Conservation (phyloP, 345 rosid species). For the Firmiana major region DNA sequence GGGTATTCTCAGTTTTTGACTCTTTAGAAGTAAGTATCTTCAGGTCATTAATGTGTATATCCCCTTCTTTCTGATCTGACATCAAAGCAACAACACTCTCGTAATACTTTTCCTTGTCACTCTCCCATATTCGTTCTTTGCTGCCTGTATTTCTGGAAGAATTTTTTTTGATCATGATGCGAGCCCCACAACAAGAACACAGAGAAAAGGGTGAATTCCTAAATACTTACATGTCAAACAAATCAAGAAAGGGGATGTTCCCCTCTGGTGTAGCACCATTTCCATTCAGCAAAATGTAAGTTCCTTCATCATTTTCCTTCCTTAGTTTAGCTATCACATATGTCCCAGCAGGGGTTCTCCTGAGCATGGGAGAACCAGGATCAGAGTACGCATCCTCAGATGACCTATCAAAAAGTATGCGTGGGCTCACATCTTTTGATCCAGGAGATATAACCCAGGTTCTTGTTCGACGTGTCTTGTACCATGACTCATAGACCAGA, state of each 20-base stretch:
- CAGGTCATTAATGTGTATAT: conserved; percentile 57
- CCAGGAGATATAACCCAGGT: conserved; percentile 93
- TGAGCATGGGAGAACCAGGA: conserved; percentile 94
- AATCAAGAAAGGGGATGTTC: conserved; percentile 93
- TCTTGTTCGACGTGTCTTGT: conserved; percentile 80
- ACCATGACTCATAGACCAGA: conserved; percentile 93
- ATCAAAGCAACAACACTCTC: conserved; percentile 89
- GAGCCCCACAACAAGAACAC: not conserved
- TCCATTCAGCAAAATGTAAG: conserved; percentile 77
- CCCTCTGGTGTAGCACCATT: conserved; percentile 97
- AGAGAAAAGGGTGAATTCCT: not conserved
- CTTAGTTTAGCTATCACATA: conserved; percentile 84
- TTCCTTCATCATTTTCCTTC: conserved; percentile 66
- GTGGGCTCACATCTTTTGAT: conserved; percentile 58
- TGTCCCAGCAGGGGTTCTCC: conserved; percentile 72
- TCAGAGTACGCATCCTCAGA: conserved; percentile 99
- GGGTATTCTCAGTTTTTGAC: conserved; percentile 93
- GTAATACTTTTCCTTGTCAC: conserved; percentile 82
- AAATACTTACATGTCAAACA: conserved; percentile 86
- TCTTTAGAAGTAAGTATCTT: conserved; percentile 86
- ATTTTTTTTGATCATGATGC: conserved; percentile 23
- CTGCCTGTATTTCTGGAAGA: conserved; percentile 75
- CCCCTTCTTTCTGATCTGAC: conserved; percentile 88
- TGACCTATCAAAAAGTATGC: conserved; percentile 88
- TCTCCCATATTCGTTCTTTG: conserved; percentile 98